A percentile compares a stretch with the other conserved stretches of the same genome.
Conservation (phyloP, 2,329 filamentous ascomycete species). For the Biscogniauxia sp. region DNA sequence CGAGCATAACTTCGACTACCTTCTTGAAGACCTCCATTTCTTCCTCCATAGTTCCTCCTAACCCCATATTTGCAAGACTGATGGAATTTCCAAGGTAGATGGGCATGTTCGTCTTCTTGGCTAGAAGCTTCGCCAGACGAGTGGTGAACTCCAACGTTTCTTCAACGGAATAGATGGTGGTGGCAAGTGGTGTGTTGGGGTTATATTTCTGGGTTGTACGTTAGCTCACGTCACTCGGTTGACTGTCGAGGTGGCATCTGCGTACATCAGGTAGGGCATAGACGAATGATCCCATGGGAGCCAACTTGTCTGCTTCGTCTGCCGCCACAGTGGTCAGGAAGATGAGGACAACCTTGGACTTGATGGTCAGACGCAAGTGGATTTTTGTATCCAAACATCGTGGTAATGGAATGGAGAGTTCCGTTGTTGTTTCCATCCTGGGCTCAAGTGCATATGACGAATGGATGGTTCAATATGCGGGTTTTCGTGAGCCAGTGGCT, state of each 20-base stretch:
- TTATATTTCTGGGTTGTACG: slow-evolving; percentile 44
- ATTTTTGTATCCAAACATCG: slow-evolving; percentile 59
- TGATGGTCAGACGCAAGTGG: slow-evolving; percentile 58
- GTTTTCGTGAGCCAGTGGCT: too few relatives aligned
- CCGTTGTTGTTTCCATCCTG: slow-evolving; percentile 21
- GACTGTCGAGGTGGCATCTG: slow-evolving; percentile 5
- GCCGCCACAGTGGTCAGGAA: slow-evolving; percentile 58
- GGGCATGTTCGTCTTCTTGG: slow-evolving; percentile 67
- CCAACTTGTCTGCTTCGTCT: slow-evolving; percentile 48
- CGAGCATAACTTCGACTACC: slow-evolving; percentile 68
- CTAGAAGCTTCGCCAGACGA: slow-evolving; percentile 78
- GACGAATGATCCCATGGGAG: slow-evolving; percentile 81
- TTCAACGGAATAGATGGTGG: slow-evolving; percentile 73
- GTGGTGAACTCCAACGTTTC: slow-evolving; percentile 82
- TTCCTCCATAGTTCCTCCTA: slow-evolving; percentile 83
- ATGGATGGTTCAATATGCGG: too few relatives aligned
- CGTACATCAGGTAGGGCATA: slow-evolving; percentile 88
- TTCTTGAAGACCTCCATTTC: slow-evolving; percentile 85
- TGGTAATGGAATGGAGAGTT: slow-evolving; percentile 61
- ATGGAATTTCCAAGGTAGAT: slow-evolving; percentile 92
- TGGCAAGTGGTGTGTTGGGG: slow-evolving; percentile 66
- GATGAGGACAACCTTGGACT: slow-evolving; percentile 56
- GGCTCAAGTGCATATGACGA: not conserved
- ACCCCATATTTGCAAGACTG: slow-evolving; percentile 68
- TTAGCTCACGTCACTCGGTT: slow-evolving; percentile 8